Conservation (phyloP, 164 flowering plant species). For the Vitis rupestris region DNA sequence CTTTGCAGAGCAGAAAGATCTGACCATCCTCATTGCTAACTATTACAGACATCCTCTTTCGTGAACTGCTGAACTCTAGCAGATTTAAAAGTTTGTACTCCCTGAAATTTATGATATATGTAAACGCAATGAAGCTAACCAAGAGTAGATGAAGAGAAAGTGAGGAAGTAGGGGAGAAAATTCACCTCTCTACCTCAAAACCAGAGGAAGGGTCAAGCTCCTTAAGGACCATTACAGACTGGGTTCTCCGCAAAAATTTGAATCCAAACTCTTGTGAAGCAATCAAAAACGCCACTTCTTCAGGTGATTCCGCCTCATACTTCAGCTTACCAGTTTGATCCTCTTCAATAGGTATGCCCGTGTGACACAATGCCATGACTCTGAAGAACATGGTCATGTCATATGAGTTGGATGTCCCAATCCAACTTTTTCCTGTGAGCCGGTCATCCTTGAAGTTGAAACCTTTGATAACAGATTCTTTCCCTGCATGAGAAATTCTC, state of each 20-base stretch:
- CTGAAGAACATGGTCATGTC: conserved; percentile 34
- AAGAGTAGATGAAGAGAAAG: too few relatives aligned
- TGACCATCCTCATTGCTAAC: conserved; percentile 50
- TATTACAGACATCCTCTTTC: conserved; percentile 77
- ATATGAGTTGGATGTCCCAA: conserved; percentile 15
- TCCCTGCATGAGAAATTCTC: not conserved
- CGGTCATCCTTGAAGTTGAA: conserved; percentile 40
- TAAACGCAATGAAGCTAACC: too few relatives aligned
- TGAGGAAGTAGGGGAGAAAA: not conserved
- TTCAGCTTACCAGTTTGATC: conserved; percentile 16
- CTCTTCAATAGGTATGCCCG: conserved; percentile 39
- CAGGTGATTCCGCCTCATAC: conserved; percentile 57
- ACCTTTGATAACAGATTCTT: conserved; percentile 27
- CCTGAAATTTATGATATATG: conserved; percentile 25
- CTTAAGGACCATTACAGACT: conserved; percentile 37
- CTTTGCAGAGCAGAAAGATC: conserved; percentile 68
- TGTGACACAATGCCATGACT: conserved; percentile 47
- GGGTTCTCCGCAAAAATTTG: conserved; percentile 38
- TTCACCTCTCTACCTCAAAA: conserved; percentile 44
- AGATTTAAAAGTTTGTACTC: conserved; percentile 56
- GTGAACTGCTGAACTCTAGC: conserved; percentile 56
- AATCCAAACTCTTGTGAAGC: conserved; percentile 48
- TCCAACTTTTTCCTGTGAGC: conserved; percentile 31
- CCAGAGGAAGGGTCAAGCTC: conserved; percentile 38
- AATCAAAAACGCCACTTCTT: conserved; percentile 43